These are phyloP conservation scores for Jackrogersella multiformis DNA, from an alignment of 495 filamentous ascomycete species.

Conservation along the genomic window DNA sequence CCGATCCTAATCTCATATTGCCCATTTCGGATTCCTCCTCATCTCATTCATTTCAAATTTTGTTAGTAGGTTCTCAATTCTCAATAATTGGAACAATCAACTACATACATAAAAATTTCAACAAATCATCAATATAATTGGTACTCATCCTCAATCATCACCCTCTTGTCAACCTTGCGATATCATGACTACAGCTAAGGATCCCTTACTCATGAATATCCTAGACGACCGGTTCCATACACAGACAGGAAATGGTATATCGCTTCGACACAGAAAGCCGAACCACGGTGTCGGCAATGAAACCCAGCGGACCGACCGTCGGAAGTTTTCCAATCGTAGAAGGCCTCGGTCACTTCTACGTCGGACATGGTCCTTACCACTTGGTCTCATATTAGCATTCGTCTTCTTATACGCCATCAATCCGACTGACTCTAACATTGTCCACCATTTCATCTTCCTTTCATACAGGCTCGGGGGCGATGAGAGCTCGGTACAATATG, in stretches of 20 bases:
- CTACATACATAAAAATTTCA: too few species aligned
- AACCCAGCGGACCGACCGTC: conserved; percentile 6
- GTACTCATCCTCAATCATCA: too few species aligned
- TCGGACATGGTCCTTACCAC: conserved; percentile 78
- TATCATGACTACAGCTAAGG: background rate
- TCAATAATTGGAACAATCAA: background rate
- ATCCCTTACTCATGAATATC: background rate
- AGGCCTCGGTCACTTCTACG: conserved; percentile 66
- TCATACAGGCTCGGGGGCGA: conserved; percentile 76
- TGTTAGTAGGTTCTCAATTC: background rate
- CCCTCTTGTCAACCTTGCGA: background rate
- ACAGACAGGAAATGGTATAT: background rate
- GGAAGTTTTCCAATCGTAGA: conserved; percentile 56
- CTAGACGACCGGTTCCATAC: background rate
- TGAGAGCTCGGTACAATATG: conserved; percentile 73
- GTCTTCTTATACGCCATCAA: conserved; percentile 76
- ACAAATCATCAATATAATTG: too few species aligned
- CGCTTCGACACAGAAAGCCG: background rate
- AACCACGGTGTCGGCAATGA: background rate
- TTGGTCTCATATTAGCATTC: conserved; percentile 70
- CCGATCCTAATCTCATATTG: background rate
- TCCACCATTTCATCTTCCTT: conserved; percentile 87
- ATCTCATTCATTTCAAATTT: background rate
- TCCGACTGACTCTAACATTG: conserved; percentile 79
- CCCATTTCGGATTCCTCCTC: background rate